Conservation (phyloP, 441 rosid genomes). For the Populus tomentosa region DNA sequence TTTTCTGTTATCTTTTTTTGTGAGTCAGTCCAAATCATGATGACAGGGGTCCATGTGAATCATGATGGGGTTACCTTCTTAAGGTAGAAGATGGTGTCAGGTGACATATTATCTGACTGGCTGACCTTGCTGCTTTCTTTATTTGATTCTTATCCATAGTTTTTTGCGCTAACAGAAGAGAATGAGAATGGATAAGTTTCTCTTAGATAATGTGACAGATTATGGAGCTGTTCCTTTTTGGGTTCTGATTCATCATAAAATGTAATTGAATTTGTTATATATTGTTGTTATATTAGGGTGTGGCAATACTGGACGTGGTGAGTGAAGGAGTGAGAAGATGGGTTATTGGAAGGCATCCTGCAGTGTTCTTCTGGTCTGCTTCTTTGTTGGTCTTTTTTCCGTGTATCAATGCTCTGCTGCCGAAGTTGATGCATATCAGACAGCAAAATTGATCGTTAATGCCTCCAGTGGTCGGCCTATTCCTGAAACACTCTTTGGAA, state of each 20-base stretch:
- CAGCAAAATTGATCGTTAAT: slow-evolving; percentile 39
- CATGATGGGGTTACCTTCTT: neutral
- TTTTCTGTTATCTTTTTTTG: neutral
- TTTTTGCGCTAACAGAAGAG: neutral
- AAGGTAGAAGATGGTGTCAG: neutral
- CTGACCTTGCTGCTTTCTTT: neutral
- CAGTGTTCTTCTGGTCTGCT: slow-evolving; percentile 25
- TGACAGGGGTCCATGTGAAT: neutral
- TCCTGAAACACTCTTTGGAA: slow-evolving; percentile 76
- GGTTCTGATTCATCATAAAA: neutral
- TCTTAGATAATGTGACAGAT: no score
- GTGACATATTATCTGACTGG: neutral
- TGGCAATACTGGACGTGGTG: slow-evolving; percentile 31
- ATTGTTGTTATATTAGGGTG: slow-evolving; percentile 11
- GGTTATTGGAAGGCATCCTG: slow-evolving; percentile 25
- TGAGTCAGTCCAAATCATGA: neutral
- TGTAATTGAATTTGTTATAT: slow-evolving; percentile 9
- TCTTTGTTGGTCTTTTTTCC: slow-evolving; percentile 34
- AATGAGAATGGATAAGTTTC: neutral
- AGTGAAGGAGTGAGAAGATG: slow-evolving; percentile 27
- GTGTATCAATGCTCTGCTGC: slow-evolving; percentile 39
- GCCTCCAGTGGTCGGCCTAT: slow-evolving; percentile 47
- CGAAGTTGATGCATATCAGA: slow-evolving; percentile 38
- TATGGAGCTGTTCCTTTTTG: neutral
- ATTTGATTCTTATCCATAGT: no score